These are phyloP conservation scores for Prunus padus DNA, from an alignment of 306 rosid species.

Conservation along the genomic window DNA sequence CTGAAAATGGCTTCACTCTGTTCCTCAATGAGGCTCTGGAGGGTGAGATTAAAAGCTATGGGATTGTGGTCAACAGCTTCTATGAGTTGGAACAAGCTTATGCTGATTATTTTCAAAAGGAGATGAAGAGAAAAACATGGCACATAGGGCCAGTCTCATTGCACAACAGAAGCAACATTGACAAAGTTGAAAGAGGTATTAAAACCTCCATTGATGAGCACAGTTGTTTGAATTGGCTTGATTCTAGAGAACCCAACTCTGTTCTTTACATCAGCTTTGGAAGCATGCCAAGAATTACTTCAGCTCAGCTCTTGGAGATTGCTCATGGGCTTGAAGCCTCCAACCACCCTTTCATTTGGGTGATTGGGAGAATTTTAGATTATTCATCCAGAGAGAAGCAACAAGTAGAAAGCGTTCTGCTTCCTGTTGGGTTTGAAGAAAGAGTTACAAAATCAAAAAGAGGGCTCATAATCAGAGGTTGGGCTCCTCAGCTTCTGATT, in stretches of 20 bases:
- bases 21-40: conserved; percentile 7
- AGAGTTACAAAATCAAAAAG: background rate
- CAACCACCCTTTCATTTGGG: conserved; percentile 60
- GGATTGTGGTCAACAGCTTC: conserved; percentile 54
- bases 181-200: conserved; percentile 48
- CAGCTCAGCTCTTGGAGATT: conserved; percentile 47
- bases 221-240: conserved; percentile 48
- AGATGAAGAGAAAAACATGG: conserved; percentile 44
- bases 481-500: conserved; percentile 35
- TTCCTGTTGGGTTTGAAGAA: conserved; percentile 25
- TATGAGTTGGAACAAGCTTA: conserved; percentile 50
- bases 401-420: conserved; percentile 4
- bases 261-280: conserved; percentile 63
- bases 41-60: conserved; percentile 41
- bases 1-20: conserved; percentile 11
- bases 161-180: conserved; percentile 37
- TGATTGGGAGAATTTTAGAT: conserved; percentile 40
- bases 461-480: conserved; percentile 28
- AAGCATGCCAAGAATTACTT: conserved; percentile 39
- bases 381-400: background rate
- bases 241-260: conserved; percentile 48
- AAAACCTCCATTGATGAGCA: conserved; percentile 40
- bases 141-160: conserved; percentile 61
- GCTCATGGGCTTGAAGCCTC: conserved; percentile 59
- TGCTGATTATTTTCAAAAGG: conserved; percentile 34